Base-by-base conservation (phyloP, 176 grass and related monocot genomes). In the Juncus inflexus region DNA sequence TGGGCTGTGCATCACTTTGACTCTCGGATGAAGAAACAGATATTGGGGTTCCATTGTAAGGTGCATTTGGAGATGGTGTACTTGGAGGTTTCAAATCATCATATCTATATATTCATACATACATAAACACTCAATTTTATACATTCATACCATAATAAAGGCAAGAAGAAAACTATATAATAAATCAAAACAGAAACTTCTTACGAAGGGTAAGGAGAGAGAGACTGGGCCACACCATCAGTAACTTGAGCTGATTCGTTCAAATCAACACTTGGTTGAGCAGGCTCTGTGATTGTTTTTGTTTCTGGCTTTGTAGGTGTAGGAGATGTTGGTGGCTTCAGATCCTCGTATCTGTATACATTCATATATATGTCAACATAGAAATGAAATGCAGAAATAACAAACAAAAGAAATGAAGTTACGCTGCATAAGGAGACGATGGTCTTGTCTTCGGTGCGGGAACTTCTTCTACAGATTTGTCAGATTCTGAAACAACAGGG, bases 21-120 rank as follows among this genome's bases (percentile, higher is more conserved):
- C 8, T 55, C 3, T 9, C 2, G 52, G 75, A 68, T 40, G 63
- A 35, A 42, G 79, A 70, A 55, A 61, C 42, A 15, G 64, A 68
- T 54, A 11, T 60, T 36, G 59, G 39, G 16, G 56, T 37, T 35
- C 72, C 68, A 71, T 71, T 71, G 58, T 60, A 4, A 40, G 55
- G 74, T 61, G 54, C 51, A 66, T 43, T 72, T 58, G 73, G 67
- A 47, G 74, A 78, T 41, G 81, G 75, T 36, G 76, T 78, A 7
- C 65, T 74, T 66, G 81, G 76, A 62, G 81, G 76, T 67, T 84
- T 84, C 63, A 84, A 47, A 64, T 75, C 76, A 37, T 69, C 76
- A 55, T 79, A 79, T 40, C 76, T 84, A 56, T 59, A 41, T 28
- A 58, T 54, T 52, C 42, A 38, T 63, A 10, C 19, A 59, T 28